Conservation (phyloP, 2,329 filamentous ascomycete species). For the Raffaelea deltoideospora region DNA sequence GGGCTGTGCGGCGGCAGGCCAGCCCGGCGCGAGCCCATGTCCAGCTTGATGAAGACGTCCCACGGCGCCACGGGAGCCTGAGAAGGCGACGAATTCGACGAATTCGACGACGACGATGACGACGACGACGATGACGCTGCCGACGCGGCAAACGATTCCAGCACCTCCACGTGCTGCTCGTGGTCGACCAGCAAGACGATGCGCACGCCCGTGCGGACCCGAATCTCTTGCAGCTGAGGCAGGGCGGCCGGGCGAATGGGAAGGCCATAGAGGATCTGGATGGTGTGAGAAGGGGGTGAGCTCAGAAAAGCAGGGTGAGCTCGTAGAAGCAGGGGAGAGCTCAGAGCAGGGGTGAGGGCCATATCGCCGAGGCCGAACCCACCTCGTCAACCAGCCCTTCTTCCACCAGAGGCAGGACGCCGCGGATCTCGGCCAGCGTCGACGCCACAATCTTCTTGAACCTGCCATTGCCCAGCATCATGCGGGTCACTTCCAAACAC, state of each 20-base stretch:
- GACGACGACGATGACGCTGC: too few relatives aligned
- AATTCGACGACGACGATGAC: too few relatives aligned
- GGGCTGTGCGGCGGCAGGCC: conserved; percentile 41
- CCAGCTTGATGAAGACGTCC: conserved; percentile 56
- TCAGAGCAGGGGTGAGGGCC: too few relatives aligned
- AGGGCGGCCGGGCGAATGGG: conserved; percentile 49
- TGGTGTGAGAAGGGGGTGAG: neutral
- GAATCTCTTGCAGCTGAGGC: conserved; percentile 35
- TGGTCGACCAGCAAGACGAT: conserved; percentile 59
- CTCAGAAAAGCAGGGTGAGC: too few relatives aligned
- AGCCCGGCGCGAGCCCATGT: conserved; percentile 59
- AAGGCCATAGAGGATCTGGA: conserved; percentile 53
- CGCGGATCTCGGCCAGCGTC: conserved; percentile 24
- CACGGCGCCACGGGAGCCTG: conserved; percentile 20
- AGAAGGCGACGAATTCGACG: too few relatives aligned
- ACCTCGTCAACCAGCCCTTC: conserved; percentile 26
- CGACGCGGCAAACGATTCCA: conserved; percentile 9
- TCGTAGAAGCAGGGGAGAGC: too few relatives aligned
- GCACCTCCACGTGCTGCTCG: conserved; percentile 36
- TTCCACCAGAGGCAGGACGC: conserved; percentile 20
- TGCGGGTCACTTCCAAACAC: conserved; percentile 20
- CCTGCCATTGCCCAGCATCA: conserved; percentile 22
- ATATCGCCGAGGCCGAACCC: too few relatives aligned
- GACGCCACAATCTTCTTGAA: conserved; percentile 24
- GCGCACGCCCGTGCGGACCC: conserved; percentile 40